Base-by-base conservation (phyloP, 352 stramenopile species). In the Pythium guiyangense region DNA sequence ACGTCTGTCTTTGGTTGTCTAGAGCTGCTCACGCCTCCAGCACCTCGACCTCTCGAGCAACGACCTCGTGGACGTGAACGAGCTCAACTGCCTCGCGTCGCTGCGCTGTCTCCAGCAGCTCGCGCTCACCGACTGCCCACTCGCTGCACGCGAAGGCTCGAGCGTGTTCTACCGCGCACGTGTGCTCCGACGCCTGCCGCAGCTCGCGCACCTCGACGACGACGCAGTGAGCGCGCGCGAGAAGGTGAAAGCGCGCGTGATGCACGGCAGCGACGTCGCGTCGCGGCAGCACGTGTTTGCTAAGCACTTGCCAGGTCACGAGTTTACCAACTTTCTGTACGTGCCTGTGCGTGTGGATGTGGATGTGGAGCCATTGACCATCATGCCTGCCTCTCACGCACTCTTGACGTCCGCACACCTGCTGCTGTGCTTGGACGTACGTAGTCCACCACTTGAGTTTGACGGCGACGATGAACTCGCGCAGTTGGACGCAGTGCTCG, bases 271-370 rank as follows among this genome's bases (percentile, higher is more conserved):
- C 60, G 82, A 92, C 48, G 58, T 84, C 8, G 66, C 59, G 31
- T 71, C 77, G 6, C 74, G 82, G n/a, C 71, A 71, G n/a, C 59
- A 69, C 20, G 71, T 88, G 52, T 80, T 87, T 12, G 63, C 73
- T 18, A 81, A 73, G 47, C 73, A 82, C 46, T 57, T 92, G 1
- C 71, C 78, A 0, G 58, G 56, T 6, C 63, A 81, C 46, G 65
- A 88, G 51, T 92, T 92, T 44, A 60, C 69, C 45, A 79, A 92
- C 57, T 84, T 71, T 46, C 52, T 92, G 79, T 88, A 80, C 61
- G 79, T 74, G 26, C 31, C 6, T 34, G 22, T n/a, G n/a, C n/a
- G n/a, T n/a, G n/a, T n/a, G n/a, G n/a, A n/a, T n/a, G n/a, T 53
- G n/a, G 15, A 25, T n/a, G 11, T 8, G 15, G 5, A 10, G 8